phyloP scores from a whole-genome alignment of 805 yeast species.

The Debaryomyces hansenii region DNA sequence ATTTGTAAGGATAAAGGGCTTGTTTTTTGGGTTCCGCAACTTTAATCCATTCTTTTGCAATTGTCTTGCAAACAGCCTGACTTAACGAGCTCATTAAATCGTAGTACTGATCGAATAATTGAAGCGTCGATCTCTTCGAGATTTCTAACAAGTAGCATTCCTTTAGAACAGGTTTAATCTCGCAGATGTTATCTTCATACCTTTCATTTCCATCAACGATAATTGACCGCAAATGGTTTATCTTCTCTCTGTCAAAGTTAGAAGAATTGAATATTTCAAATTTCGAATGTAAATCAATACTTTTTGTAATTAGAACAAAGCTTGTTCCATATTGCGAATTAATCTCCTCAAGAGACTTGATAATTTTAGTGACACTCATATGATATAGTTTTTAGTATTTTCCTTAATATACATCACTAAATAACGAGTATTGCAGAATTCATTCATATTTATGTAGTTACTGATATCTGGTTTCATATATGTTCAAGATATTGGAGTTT shows the following conservation, averaged over 20 bases:
- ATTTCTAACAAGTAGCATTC: not conserved
- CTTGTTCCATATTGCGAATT: not conserved
- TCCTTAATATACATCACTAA: constrained; percentile 1
- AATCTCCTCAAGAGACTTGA: not conserved
- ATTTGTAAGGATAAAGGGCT: constrained; percentile 59
- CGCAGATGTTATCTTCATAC: constrained; percentile 3
- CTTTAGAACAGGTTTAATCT: constrained; percentile 12
- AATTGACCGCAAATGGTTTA: not conserved
- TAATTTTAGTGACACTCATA: not conserved
- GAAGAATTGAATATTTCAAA: not conserved
- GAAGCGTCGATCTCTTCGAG: constrained; percentile 2
- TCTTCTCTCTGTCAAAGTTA: not conserved
- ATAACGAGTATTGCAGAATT: not conserved
- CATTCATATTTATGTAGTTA: not conserved
- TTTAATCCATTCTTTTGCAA: constrained; percentile 70
- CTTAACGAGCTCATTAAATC: constrained; percentile 17
- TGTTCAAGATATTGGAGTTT: not conserved
- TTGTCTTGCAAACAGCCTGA: constrained; percentile 48
- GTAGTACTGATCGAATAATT: constrained; percentile 14
- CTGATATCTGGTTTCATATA: not conserved
- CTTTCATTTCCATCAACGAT: not conserved
- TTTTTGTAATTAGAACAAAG: not conserved
- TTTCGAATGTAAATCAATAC: not conserved
- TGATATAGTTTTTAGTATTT: not conserved
- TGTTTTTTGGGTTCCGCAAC: constrained; percentile 67